Evolutionary conservation across 1,284 basidiomycete genomes (phyloP), one percentile per base, ranked within the genome.

Genomic region (Pholiota adiposa): DNA sequence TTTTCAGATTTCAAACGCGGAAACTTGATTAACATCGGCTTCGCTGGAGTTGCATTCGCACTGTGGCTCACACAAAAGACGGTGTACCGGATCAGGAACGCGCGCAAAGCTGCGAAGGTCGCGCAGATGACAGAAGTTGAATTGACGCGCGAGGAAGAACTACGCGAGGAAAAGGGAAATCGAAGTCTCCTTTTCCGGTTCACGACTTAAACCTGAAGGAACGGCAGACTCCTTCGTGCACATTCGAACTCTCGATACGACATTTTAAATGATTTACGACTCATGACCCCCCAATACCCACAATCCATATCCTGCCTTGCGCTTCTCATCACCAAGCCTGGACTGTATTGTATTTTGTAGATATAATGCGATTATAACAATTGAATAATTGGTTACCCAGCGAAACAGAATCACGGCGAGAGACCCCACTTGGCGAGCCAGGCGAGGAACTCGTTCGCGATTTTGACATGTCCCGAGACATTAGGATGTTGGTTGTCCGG

Each of bases 401-500:
- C 21, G 19, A 8, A 40, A 36, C 4, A 25, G 14, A 11, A 40
- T 54, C 33, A 55, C 7, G 55, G 59, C 27, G 58, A 61, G 21
- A 64, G 50, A 14, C 67, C 65, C 63, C 66, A 69, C 14, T 59
- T 56, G 4, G 58, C 53, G 21, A 69, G 61, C 59, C 61, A 69
- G 0, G 64, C 41, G 18, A 66, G 61, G 49, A 86, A 84, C 25
- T 79, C 65, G 5, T 72, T 69, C 0, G 83, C 80, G 57, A 85
- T 81, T 64, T 83, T 82, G 49, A 67, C 61, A 55, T 84, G 82
- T 0, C 84, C 83, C 0, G 70, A 64, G 2, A 80, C 73, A 52
- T 74, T 82, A 0, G 84, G 84, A 65, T 85, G 83, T 14, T 69
- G 65, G 59, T 86, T 86, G 52, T 77, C 79, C 1, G 81, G 78